Evolutionary conservation across 2,329 filamentous ascomycete genomes (phyloP), one percentile per base, ranked within the genome.

Genomic region (Talaromyces sp.): DNA sequence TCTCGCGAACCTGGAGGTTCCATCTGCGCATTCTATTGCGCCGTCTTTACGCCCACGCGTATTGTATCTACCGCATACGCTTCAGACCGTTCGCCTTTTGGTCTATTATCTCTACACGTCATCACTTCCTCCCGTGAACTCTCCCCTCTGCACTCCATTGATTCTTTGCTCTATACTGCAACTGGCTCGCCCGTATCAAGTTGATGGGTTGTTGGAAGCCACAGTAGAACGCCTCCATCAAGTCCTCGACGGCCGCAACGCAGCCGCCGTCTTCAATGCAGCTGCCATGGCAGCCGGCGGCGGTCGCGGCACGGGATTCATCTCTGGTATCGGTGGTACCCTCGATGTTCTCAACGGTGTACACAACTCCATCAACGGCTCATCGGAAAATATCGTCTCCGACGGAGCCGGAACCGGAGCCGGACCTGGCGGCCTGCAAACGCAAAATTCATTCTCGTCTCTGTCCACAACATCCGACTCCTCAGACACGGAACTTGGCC

Each of bases 271-370:
- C 0, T 99, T 99, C 83, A 99, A 99, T 70, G 95, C 95, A 0
- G 95, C 94, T 0, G 95, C 95, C 62, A 98, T 98, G 95, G 95
- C 93, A 0, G 95, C 95, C 1, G 95, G 95, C 11, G 93, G 95
- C 31, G 95, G 95, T 0, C 87, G 93, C 57, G 91, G 91, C 57
- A 91, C 94, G 33, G 89, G 90, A 62, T 91, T 87, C 72, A 80
- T 84, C 43, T 87, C 85, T 70, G 82, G 86, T 6, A 79, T 83
- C 7, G 80, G 78, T 56, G 78, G 78, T 27, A 81, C 73, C 3
- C 73, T 78, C 37, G 79, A 77, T 70, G 81, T 68, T 69, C 77
- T 73, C 76, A 84, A 71, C 65, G 74, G 77, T 43, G 73, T 68
- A 1, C 69, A 78, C 45, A 68, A 68, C 35, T 69, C 68, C 45